phyloP scores from a whole-genome alignment of 768 basidiomycete species.

The Boletus vinaceobasis region DNA sequence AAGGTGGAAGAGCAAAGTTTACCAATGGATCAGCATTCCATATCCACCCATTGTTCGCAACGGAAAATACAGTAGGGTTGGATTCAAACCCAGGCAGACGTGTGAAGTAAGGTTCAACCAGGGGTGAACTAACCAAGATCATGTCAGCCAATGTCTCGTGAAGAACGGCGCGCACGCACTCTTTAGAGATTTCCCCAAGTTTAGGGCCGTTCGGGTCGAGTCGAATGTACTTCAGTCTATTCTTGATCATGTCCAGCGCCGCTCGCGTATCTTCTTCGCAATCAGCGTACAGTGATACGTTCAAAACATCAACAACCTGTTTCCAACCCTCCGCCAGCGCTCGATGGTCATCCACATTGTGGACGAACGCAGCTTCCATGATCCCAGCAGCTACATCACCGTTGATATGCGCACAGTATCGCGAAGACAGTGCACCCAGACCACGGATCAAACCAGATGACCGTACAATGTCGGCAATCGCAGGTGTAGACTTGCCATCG shows the following conservation, averaged over 20 bases:
- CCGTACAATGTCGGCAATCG: conserved; percentile 65
- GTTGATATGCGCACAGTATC: conserved; percentile 67
- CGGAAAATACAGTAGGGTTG: conserved; percentile 56
- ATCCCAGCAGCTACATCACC: conserved; percentile 68
- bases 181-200: conserved; percentile 70
- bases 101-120: conserved; percentile 93
- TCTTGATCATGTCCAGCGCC: conserved; percentile 71
- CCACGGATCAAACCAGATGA: conserved; percentile 53
- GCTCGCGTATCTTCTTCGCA: conserved; percentile 80
- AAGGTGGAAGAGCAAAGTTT: conserved; percentile 90
- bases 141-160: conserved; percentile 8
- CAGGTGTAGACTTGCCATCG: conserved; percentile 53
- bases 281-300: conserved; percentile 82
- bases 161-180: conserved; percentile 45
- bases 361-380: conserved; percentile 61
- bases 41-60: conserved; percentile 99
- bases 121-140: conserved; percentile 55
- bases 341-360: conserved; percentile 43
- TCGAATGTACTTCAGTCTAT: conserved; percentile 75
- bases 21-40: conserved; percentile 93
- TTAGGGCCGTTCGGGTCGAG: conserved; percentile 82
- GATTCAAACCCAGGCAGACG: conserved; percentile 62
- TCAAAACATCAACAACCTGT: conserved; percentile 78
- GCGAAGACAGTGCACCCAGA: conserved; percentile 55
- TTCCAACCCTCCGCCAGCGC: conserved; percentile 71